Base-by-base conservation (phyloP, 768 basidiomycete species). In the Suillus variegatus region DNA sequence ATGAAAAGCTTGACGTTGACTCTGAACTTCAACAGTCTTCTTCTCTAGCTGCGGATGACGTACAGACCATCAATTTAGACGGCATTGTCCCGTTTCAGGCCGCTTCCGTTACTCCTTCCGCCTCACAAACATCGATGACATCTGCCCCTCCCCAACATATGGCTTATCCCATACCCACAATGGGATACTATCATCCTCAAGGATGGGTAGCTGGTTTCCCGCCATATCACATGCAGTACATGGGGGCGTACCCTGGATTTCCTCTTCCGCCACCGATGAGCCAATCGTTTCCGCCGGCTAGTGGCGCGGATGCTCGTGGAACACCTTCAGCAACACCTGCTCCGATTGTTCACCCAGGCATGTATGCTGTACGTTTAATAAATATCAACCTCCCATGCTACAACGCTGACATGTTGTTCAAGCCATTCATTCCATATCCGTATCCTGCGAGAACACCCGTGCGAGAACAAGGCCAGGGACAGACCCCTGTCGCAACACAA, bases 201-300 rank as follows among this genome's bases (percentile, higher is more conserved):
- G 80, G 83, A 41, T 89, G 88, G 88, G 74, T 85, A 57, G 82
- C 82, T 46, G 78, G 82, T 13, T 87, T 82, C 71, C 72, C 83
- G 65, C 82, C 81, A 28, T 88, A 85, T 68, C 84, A 82, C 40
- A 70, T 86, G 65, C 82, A 85, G 36, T 87, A 83, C 65, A 76
- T 84, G 64, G 71, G 77, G 20, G 80, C 81, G 36, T 86, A 82
- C 67, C 72, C 82, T n/a, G 77, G 80, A 7, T 85, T 83, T 74
- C 73, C 82, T 18, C 67, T 82, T 25, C 73, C 78, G 63, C 62
- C 69, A n/a, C 67, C 70, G 14, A 40, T 65, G 28, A 66, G 41
- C 36, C 66, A 72, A 1, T 47, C 69, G n/a, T 77, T 79, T 67
- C 63, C 75, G 13, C 71, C 67, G 56, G 67, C 64, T n/a, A 78